Base-by-base conservation (phyloP, 2,329 filamentous ascomycete genomes). In the Penicillium sp. region DNA sequence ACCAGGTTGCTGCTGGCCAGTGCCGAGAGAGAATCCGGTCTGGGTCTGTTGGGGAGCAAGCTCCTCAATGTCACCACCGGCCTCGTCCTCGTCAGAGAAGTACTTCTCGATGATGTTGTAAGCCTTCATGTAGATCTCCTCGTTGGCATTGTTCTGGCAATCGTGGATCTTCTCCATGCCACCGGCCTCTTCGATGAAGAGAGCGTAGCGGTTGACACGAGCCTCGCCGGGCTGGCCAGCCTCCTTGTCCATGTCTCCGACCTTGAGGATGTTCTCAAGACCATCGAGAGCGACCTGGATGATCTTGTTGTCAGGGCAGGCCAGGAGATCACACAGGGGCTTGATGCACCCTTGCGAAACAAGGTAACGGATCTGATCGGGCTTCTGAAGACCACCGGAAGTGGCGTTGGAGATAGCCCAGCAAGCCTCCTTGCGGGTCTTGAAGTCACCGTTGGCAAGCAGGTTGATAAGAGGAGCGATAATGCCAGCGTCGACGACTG, bases 31-130 rank as follows among this genome's bases (percentile, higher is more conserved):
- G 88, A 77, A 97, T 89, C 70, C 93, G 86, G 77, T 86, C 73
- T 91, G 89, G 64, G 84, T 86, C 67, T 86, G 83, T 69, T 86
- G 84, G 60, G 90, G 86, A 60, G 85, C 89, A 77, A 91, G 85
- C 70, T 95, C 91, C 62, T 92, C 90, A 67, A 92, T 92, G 69
- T 93, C 92, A 62, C 77, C 82, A 47, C 79, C 86, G 62, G 84
- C 85, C 73, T 96, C 94, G 56, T 97, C 94, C 67, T 99, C 94
- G 71, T 99, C 94, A 0, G 93, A 97, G 82, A 99, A 99, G 85
- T 99, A 99, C 83, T 97, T 97, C 84, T 99, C 94, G 67, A 99
- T 99, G 79, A 99, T 99, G 85, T 96, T 97, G 85, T 97, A 99
- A 0, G 94, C 94, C 87, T 99, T 99, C 93, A 99, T 97, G 84